These are phyloP conservation scores for Botrytis fragariae DNA, from an alignment of 2,329 filamentous ascomycete species.

Conservation along the genomic window DNA sequence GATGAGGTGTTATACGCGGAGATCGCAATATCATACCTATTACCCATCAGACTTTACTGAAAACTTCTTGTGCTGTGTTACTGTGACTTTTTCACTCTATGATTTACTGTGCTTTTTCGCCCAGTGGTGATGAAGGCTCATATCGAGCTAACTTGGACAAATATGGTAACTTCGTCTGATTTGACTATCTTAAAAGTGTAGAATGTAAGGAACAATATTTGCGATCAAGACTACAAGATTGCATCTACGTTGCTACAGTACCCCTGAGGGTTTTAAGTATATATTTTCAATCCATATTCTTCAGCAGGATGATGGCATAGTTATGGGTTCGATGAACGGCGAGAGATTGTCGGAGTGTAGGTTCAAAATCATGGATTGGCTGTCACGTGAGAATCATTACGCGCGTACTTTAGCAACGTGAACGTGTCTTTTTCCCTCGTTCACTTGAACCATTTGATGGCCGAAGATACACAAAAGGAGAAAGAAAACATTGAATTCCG, in stretches of 20 bases:
- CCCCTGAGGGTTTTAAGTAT: background rate
- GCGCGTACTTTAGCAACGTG: background rate
- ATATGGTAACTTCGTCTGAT: background rate
- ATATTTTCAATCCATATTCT: background rate
- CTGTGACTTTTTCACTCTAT: background rate
- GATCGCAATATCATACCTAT: background rate
- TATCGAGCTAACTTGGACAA: background rate
- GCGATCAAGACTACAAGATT: background rate
- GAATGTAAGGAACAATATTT: background rate
- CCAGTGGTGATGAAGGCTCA: background rate
- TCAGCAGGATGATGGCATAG: background rate
- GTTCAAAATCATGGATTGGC: background rate
- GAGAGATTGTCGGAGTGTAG: background rate
- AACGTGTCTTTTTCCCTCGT: background rate
- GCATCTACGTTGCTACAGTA: background rate
- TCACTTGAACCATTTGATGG: background rate
- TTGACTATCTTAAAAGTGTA: background rate
- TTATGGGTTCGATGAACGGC: background rate
- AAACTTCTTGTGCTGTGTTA: background rate
- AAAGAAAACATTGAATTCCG: background rate
- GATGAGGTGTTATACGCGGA: background rate
- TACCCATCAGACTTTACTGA: background rate
- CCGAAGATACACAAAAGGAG: background rate
- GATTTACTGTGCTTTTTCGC: background rate
- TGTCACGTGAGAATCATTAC: background rate